Base-by-base conservation (phyloP, 768 basidiomycete species). In the Collybiopsis confluens region DNA sequence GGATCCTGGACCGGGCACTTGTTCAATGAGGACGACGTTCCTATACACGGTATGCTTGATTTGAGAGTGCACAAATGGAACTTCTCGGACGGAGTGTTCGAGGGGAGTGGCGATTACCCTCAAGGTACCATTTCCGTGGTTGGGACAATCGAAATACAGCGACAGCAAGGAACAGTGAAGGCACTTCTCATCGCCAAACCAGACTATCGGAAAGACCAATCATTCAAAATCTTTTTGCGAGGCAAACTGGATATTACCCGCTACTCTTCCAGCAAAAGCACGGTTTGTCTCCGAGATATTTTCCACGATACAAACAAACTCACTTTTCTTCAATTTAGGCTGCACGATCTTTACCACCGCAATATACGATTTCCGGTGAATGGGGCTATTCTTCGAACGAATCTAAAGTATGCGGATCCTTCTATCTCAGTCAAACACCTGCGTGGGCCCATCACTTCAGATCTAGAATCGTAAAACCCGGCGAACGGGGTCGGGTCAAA, bases 381-480 rank as follows among this genome's bases (percentile, higher is more conserved):
- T 52, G 50, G 50, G 37, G 37, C 15, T 26, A 50, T 16, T 4
- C 38, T 13, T 38, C 7, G 21, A 20, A 48, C n/a, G 20, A 21
- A 4, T 16, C 33, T 4, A n/a, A 30, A n/a, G 15, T 35, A 3
- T 27, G 10, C 27, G 50, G 50, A 2, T 9, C 23, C 26, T 38
- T 41, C 27, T 30, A 52, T 27, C 21, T 52, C 27, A 23, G 27
- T 40, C 50, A 52, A 24, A 52, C 50, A 9, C 50, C 50, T 7
- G 26, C 37, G 26, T 52, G 50, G 50, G 50, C 37, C n/a, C 20
- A 52, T 42, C 36, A 38, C 15, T 52, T 30, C 46, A 28, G 30
- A 20, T 15, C 24, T 28, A n/a, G 18, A 35, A 30, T 48, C 11
- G 21, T 26, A 7, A 10, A 24, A 10, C 11, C n/a, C 21, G 7